phyloP scores from a whole-genome alignment of 139 green algal species.

The Coelastrella sp. region DNA sequence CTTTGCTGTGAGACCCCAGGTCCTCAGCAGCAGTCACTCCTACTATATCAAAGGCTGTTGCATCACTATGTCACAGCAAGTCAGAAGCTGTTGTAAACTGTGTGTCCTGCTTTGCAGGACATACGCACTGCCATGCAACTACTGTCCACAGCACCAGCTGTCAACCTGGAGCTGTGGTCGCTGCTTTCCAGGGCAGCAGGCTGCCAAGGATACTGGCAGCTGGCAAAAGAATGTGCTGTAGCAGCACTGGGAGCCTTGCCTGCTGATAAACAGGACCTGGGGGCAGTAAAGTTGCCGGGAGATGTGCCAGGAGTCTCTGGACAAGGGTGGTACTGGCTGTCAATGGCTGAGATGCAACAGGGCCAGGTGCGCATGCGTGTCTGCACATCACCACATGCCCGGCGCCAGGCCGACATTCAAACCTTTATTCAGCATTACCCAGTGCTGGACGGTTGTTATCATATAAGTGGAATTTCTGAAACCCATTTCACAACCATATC shows the following conservation, averaged over 20 bases:
- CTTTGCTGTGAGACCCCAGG: too few relatives aligned
- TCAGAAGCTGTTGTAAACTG: background rate
- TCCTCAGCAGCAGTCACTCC: background rate
- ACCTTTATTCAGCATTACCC: background rate
- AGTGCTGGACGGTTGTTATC: background rate
- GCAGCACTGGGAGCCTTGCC: conserved; percentile 40
- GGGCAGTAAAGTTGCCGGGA: conserved; percentile 29
- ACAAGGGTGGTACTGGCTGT: conserved; percentile 69
- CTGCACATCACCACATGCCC: too few relatives aligned
- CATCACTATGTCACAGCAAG: too few relatives aligned
- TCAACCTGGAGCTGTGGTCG: conserved; percentile 66
- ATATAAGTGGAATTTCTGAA: too few relatives aligned
- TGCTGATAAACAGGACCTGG: conserved; percentile 30
- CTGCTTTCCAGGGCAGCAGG: conserved; percentile 63
- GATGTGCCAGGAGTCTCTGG: conserved; percentile 58
- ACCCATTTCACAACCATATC: too few relatives aligned
- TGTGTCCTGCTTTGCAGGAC: conserved; percentile 33
- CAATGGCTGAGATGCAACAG: conserved; percentile 55
- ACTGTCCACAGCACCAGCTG: conserved; percentile 52
- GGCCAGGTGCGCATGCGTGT: conserved; percentile 40
- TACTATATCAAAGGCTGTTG: background rate
- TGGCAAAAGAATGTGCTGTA: conserved; percentile 58
- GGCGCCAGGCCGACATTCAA: background rate
- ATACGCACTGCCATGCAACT: conserved; percentile 49
- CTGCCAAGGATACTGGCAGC: conserved; percentile 32